phyloP scores from a whole-genome alignment of 78 protist genomes.

The Speleostelium caveatum region DNA sequence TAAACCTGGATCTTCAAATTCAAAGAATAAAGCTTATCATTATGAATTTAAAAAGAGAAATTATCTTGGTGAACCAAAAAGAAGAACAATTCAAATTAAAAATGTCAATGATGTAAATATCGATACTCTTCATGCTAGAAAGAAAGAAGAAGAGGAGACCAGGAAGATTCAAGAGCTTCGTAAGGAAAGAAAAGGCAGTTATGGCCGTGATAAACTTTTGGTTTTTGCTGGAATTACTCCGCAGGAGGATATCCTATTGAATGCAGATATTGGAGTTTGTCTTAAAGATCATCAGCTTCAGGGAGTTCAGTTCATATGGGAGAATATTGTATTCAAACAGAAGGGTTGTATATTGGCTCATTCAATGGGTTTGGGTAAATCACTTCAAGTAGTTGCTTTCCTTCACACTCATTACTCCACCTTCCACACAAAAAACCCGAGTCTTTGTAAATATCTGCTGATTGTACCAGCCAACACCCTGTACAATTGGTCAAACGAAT shows the following conservation, averaged over 20 bases:
- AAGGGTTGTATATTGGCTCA: constrained; percentile 91
- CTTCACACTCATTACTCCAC: constrained; percentile 16
- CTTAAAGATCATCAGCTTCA: constrained; percentile 84
- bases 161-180: constrained; percentile 34
- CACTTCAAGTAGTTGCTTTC: constrained; percentile 72
- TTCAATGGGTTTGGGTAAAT: constrained; percentile 94
- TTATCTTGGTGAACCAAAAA: not conserved
- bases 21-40: not conserved
- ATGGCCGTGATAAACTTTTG: not conserved
- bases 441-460: constrained; percentile 12
- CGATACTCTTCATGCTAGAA: constrained; percentile 32
- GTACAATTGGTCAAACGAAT: constrained; percentile 53
- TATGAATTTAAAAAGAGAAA: not conserved
- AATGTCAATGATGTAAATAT: constrained; percentile 28
- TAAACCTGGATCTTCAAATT: no score
- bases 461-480: constrained; percentile 59
- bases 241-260: constrained; percentile 1
- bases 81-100: not conserved
- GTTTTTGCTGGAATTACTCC: constrained; percentile 15
- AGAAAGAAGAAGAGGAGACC: constrained; percentile 21
- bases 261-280: constrained; percentile 17
- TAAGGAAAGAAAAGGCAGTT: not conserved
- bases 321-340: constrained; percentile 19
- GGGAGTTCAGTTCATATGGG: constrained; percentile 88
- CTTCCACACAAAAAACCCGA: not conserved